Evolutionary conservation across 1,139 yeast species (phyloP).

Genomic region (Candida labiduridarum): DNA sequence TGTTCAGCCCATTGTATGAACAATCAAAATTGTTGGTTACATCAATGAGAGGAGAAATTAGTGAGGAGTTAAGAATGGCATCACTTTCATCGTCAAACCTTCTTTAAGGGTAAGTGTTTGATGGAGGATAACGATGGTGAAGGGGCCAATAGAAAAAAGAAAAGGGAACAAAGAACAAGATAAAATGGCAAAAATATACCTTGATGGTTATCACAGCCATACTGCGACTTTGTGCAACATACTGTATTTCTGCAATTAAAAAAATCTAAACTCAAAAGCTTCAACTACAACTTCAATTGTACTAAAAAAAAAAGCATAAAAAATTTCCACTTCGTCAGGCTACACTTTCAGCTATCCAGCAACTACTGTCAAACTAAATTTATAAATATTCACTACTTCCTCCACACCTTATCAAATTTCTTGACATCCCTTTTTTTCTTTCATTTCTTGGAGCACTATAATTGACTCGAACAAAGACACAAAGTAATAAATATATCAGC

Average conservation of each 20-base stretch:
- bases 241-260: not conserved
- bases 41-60: too few species aligned
- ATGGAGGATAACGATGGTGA: too few species aligned
- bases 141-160: not conserved
- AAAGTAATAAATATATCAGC: not conserved
- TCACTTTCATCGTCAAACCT: too few species aligned
- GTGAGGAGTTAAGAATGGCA: too few species aligned
- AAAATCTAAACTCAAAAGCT: not conserved
- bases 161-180: not conserved
- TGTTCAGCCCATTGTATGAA: too few species aligned
- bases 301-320: too few species aligned
- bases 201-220: constrained; percentile 4
- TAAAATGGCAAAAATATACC: not conserved
- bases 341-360: not conserved
- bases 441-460: constrained; percentile 1
- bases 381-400: not conserved
- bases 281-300: not conserved
- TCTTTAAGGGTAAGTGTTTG: too few species aligned
- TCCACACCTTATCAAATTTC: not conserved
- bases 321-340: not conserved
- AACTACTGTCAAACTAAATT: not conserved
- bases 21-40: too few species aligned
- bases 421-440: not conserved
- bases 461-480: not conserved
- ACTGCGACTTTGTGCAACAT: not conserved